Conservation (phyloP, 495 filamentous ascomycete genomes). For the Lepidopterella palustris region DNA sequence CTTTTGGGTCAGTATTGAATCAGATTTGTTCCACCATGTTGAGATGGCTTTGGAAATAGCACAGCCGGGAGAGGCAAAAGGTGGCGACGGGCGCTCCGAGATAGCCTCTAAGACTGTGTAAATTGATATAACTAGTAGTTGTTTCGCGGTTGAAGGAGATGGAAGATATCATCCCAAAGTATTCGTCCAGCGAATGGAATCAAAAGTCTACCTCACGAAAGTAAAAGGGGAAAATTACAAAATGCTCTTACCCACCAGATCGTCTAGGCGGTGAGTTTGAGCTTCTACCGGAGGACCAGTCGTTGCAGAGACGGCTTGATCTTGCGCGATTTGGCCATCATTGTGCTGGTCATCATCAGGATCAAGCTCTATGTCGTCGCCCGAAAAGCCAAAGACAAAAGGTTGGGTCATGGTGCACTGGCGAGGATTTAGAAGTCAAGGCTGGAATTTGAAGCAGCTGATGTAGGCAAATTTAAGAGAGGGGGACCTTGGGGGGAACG, state of each 20-base stretch:
- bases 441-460: too few relatives aligned
- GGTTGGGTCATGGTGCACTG: neutral
- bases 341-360: constrained; percentile 30
- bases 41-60: neutral
- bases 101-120: too few relatives aligned
- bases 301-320: neutral
- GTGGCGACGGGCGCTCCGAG: too few relatives aligned
- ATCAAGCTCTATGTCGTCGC: constrained; percentile 73
- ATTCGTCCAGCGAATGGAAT: too few relatives aligned
- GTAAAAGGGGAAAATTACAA: neutral
- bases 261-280: constrained; percentile 18
- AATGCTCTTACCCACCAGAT: constrained; percentile 21
- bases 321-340: neutral
- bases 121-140: too few relatives aligned
- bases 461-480: too few relatives aligned
- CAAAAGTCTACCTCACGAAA: too few relatives aligned
- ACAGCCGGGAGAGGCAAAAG: neutral
- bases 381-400: constrained; percentile 77
- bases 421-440: neutral
- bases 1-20: too few relatives aligned
- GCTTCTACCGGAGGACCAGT: constrained; percentile 22
- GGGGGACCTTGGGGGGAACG: too few relatives aligned
- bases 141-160: too few relatives aligned
- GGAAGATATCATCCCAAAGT: too few relatives aligned
- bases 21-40: neutral